Conservation (phyloP, 495 filamentous ascomycete species). For the Xylaria telfairii region DNA sequence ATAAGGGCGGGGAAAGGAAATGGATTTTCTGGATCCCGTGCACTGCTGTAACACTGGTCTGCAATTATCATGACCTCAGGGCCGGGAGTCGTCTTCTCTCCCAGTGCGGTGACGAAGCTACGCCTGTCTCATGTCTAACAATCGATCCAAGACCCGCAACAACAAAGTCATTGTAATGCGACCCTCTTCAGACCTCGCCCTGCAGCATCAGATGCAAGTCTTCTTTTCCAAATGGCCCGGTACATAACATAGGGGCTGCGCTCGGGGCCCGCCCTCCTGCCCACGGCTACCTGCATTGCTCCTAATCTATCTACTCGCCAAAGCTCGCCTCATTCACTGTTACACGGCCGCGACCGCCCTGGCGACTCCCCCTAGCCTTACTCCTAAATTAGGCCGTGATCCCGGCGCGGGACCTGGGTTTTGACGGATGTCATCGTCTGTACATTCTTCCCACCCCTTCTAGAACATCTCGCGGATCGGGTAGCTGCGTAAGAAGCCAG, state of each 20-base stretch:
- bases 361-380: constrained; percentile 22
- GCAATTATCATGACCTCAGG: not conserved
- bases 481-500: constrained; percentile 20
- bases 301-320: constrained; percentile 25
- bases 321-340: constrained; percentile 28
- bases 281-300: constrained; percentile 38
- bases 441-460: constrained; percentile 31
- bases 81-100: not conserved
- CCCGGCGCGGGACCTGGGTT: constrained; percentile 15
- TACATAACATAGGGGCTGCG: constrained; percentile 35
- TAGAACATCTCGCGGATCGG: constrained; percentile 39
- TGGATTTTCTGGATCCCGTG: not conserved
- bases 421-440: constrained; percentile 32
- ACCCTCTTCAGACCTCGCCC: not conserved
- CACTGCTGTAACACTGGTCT: not conserved
- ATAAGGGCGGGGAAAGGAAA: not conserved
- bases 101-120: not conserved
- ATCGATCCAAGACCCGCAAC: constrained; percentile 1
- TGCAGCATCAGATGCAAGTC: constrained; percentile 19
- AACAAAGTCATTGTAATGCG: constrained; percentile 20
- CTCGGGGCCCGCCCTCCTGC: constrained; percentile 36
- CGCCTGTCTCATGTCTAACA: constrained; percentile 17
- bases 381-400: constrained; percentile 25
- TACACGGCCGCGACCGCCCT: constrained; percentile 26
- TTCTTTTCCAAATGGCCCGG: constrained; percentile 30